phyloP scores from a whole-genome alignment of 805 yeast genomes.

The Candida sakaeoensis region DNA sequence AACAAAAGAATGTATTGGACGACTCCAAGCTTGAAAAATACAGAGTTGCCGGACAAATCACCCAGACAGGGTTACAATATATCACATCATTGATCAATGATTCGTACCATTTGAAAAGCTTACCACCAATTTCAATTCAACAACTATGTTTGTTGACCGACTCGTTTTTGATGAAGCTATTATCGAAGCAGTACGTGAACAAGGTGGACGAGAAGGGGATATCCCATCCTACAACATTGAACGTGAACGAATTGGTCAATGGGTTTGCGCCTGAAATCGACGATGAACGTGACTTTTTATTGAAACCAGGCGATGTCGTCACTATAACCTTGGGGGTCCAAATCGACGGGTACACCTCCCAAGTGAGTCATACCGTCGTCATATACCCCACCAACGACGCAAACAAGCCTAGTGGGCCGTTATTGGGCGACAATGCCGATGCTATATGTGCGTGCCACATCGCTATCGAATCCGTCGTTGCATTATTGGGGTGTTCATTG shows the following conservation, averaged over 20 bases:
- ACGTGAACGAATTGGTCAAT: conserved; percentile 69
- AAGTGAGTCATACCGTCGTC: conserved; percentile 81
- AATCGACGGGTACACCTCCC: conserved; percentile 91
- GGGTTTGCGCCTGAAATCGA: conserved; percentile 89
- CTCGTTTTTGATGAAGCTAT: conserved; percentile 59
- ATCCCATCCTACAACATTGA: conserved; percentile 86
- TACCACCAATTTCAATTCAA: conserved; percentile 46
- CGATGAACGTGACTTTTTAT: conserved; percentile 41
- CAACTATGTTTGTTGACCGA: conserved; percentile 85
- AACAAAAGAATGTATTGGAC: conserved; percentile 65
- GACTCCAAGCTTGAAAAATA: conserved; percentile 71
- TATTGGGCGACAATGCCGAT: conserved; percentile 82
- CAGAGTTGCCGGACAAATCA: conserved; percentile 82
- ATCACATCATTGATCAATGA: conserved; percentile 65
- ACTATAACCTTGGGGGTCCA: conserved; percentile 87
- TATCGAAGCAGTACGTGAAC: conserved; percentile 55
- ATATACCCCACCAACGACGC: conserved; percentile 59
- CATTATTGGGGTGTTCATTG: conserved; percentile 67
- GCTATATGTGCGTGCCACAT: conserved; percentile 84
- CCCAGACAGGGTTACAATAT: conserved; percentile 77
- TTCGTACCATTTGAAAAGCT: conserved; percentile 57
- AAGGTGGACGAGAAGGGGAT: conserved; percentile 84
- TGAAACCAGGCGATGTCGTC: conserved; percentile 77
- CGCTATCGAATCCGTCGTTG: conserved; percentile 82
- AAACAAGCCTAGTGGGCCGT: conserved; percentile 66